Conservation (phyloP, 441 rosid species). For the Eruca vesicaria region DNA sequence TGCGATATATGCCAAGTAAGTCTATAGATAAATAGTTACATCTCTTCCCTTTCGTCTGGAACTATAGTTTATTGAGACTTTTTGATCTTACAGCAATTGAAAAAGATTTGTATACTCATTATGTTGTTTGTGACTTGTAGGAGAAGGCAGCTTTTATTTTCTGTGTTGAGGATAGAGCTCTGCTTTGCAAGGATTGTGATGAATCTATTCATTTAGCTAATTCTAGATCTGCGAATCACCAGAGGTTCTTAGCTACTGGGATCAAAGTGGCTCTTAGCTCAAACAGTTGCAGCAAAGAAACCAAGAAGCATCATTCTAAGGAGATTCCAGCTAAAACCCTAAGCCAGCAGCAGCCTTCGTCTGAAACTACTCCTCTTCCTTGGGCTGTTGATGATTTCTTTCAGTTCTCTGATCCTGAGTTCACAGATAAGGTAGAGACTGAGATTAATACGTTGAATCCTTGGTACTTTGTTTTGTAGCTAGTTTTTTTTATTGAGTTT, state of each 20-base stretch:
- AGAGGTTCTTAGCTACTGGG: constrained; percentile 69
- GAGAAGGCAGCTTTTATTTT: background rate
- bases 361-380: constrained; percentile 38
- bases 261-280: constrained; percentile 76
- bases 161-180: background rate
- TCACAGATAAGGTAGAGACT: constrained; percentile 61
- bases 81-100: background rate
- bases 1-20: background rate
- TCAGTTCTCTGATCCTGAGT: constrained; percentile 63
- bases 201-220: background rate
- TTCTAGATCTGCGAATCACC: constrained; percentile 44
- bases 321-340: constrained; percentile 40
- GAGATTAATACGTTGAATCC: background rate
- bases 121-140: background rate
- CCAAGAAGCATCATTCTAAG: constrained; percentile 37
- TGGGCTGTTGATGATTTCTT: constrained; percentile 85
- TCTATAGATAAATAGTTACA: background rate
- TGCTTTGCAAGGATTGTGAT: background rate
- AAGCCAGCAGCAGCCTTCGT: constrained; percentile 35
- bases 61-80: background rate
- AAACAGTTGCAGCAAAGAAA: constrained; percentile 47
- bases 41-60: background rate
- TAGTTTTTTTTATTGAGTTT: background rate
- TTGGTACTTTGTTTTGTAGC: background rate
- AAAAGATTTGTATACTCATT: background rate